Percentiles rank a stretch among this genome's conserved stretches.
Conservation (phyloP, 495 filamentous ascomycete species). For the Bacidia gigantensis region DNA sequence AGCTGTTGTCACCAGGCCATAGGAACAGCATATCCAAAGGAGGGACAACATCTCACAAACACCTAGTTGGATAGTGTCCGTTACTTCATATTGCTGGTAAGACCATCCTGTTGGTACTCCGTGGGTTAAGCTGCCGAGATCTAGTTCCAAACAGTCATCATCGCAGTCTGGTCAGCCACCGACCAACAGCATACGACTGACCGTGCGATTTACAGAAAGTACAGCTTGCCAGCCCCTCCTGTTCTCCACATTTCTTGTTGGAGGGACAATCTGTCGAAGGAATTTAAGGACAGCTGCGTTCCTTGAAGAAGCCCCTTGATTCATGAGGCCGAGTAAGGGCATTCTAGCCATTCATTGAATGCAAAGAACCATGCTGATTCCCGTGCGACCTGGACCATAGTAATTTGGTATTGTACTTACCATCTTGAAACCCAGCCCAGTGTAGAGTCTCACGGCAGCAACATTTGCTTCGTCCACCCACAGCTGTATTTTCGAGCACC, state of each 20-base stretch:
- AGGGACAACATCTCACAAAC: slow-evolving; percentile 22
- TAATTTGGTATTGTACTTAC: slow-evolving; percentile 39
- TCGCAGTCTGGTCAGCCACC: no score
- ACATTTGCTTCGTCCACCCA: slow-evolving; percentile 46
- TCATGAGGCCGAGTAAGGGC: background rate
- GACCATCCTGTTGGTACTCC: slow-evolving; percentile 4
- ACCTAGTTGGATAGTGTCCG: background rate
- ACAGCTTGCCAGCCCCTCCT: background rate
- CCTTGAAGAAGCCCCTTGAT: slow-evolving; percentile 6
- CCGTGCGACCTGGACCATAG: slow-evolving; percentile 42
- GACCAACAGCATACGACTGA: background rate
- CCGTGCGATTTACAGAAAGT: background rate
- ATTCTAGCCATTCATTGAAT: slow-evolving; percentile 15
- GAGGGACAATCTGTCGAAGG: background rate
- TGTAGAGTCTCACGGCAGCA: slow-evolving; percentile 38
- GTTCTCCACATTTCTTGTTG: background rate
- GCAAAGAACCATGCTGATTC: slow-evolving; percentile 40
- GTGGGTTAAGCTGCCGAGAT: slow-evolving; percentile 3
- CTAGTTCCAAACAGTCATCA: background rate
- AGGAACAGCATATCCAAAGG: slow-evolving; percentile 22
- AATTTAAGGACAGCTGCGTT: slow-evolving; percentile 1
- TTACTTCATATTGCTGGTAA: background rate
- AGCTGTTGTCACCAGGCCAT: slow-evolving; percentile 26
- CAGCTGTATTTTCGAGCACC: slow-evolving; percentile 40
- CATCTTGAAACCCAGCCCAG: slow-evolving; percentile 36